phyloP scores from a whole-genome alignment of 345 rosid genomes.

The Orychophragmus violaceus region DNA sequence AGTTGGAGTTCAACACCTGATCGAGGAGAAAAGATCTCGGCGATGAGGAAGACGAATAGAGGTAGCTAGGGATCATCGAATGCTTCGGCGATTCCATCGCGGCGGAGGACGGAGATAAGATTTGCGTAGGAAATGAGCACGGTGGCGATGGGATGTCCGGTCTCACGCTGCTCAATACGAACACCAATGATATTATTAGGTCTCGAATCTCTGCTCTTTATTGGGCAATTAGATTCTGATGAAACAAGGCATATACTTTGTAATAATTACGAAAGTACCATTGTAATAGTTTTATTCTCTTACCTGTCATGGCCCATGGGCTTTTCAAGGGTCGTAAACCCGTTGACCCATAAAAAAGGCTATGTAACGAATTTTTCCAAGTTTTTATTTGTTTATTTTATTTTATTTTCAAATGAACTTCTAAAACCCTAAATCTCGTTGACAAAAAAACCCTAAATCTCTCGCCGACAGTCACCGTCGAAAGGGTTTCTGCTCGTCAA shows the following conservation, averaged over 20 bases:
- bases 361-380: background rate
- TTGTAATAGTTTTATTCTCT: background rate
- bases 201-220: constrained; percentile 30
- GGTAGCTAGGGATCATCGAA: constrained; percentile 61
- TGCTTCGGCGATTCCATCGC: constrained; percentile 52
- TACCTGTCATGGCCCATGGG: constrained; percentile 26
- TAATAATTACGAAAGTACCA: constrained; percentile 13
- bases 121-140: constrained; percentile 7
- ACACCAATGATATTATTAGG: constrained; percentile 10
- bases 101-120: background rate
- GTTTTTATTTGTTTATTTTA: background rate
- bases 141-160: constrained; percentile 17
- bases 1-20: constrained; percentile 31
- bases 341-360: constrained; percentile 25
- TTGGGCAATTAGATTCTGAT: constrained; percentile 10
- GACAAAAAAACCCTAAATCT: background rate
- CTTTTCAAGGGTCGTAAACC: constrained; percentile 17
- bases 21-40: constrained; percentile 31
- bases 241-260: constrained; percentile 15
- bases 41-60: constrained; percentile 46
- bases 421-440: constrained; percentile 28
- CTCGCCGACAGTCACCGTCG: constrained; percentile 25
- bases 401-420: background rate
- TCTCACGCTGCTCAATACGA: constrained; percentile 31
- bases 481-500: constrained; percentile 4